Base-by-base conservation (phyloP, 768 basidiomycete species). In the Agaricus sinodeliciosus region DNA sequence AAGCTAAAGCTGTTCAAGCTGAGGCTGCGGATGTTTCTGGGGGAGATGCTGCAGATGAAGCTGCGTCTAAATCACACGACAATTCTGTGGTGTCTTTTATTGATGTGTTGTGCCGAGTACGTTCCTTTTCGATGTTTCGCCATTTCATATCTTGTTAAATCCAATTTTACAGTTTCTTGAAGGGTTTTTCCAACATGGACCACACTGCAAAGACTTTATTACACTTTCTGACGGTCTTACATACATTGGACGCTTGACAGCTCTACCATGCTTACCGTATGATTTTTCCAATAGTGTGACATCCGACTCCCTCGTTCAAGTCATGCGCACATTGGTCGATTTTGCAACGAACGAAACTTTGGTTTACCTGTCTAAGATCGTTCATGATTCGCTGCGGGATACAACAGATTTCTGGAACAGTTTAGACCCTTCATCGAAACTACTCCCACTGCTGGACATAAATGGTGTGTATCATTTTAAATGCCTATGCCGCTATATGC, bases 161-260 rank as follows among this genome's bases (percentile, higher is more conserved):
- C 47, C 42, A 25, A 36, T 19, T 42, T 31, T 55, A n/a, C 47
- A 94, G 91, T 94, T 96, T 67, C 76, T 94, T 49, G 92, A 94
- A 66, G 94, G 96, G 5, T 77, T 98, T 39, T 94, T 98, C 72
- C 93, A 94, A 61, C 94, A 95, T 63, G 76, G 83, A 1, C 81
- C 84, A 19, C 90, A 97, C 66, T 90, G 90, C 73, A 83, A 83
- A 58, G 95, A 97, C 59, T 97, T 97, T 65, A 81, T 96, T 55
- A 71, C 77, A 43, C 75, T 78, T 55, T 75, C 84, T 4, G 80
- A 94, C 60, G 82, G 90, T 44, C 75, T 97, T 37, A 72, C 83
- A 57, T 74, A 78, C 59, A 71, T 98, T 51, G 84, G 91, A 58
- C 77, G 80, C 58, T 73, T 97, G 39, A 85, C 94, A 28, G 80